Evolutionary conservation across 129 eudicot genomes (phyloP), one percentile per base, ranked within the genome.

Genomic region (Tagetes erecta): DNA sequence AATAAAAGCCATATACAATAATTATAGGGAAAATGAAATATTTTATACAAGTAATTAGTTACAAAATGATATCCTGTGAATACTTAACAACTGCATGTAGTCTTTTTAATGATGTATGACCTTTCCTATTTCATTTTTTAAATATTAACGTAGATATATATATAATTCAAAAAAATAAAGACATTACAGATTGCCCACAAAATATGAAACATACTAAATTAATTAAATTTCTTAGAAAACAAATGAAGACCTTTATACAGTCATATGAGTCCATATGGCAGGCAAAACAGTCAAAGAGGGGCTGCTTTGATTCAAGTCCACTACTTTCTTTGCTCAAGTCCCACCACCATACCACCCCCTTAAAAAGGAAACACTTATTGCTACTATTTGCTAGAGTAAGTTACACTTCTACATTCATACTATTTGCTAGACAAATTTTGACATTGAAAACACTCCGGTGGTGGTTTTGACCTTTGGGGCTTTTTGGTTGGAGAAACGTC

Each of bases 261-360:
- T 20, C 9, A 46, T 35, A 74, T 20, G 34, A 5, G 46, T 5
- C 62, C 70, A 73, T 46, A 68, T 47, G 77, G 77, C 68, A 72
- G 76, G 63, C 63, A 51, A 70, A 71, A 55, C 64, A 47, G 12
- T 40, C 37, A 35, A 12, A n/a, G 40, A 7, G 4, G 80, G 75
- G 62, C 66, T 77, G 38, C 57, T 57, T 76, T 57, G 69, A 68
- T 68, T 68, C 51, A 57, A 68, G 51, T 68, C 75, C 80, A 68
- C 68, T 35, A 44, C 31, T 56, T 57, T 40, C 33, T 76, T 56
- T 34, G 45, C n/a, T 44, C 46, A 35, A 69, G 55, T 67, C 34
- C 52, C 78, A 20, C 70, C 78, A 74, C 33, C 34, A 74, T 45
- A 62, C 41, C 1, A 51, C 7, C 49, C 12, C 62, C 9, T 6